These are phyloP conservation scores for Forsythia suspensa DNA, from an alignment of 257 asterid species.

Conservation along the genomic window DNA sequence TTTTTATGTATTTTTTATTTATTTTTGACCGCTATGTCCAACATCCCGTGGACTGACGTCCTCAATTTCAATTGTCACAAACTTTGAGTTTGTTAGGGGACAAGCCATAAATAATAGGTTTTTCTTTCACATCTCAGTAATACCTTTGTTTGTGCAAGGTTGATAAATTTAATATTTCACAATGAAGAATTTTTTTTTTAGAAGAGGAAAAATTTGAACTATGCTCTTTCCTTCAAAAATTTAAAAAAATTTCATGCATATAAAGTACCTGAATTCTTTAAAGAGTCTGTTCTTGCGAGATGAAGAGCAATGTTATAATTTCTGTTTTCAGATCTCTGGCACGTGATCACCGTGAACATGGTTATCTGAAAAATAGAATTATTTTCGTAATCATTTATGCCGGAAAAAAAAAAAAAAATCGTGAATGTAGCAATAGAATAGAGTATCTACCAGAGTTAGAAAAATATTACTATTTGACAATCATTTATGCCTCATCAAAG, in stretches of 20 bases:
- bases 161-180: too few relatives aligned
- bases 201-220: background rate
- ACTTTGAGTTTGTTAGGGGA: too few relatives aligned
- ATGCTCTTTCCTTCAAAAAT: background rate
- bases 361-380: background rate
- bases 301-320: background rate
- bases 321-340: background rate
- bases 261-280: background rate
- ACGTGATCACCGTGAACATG: conserved; percentile 7
- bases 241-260: background rate
- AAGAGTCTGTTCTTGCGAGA: background rate
- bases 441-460: conserved; percentile 4
- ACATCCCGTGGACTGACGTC: too few relatives aligned
- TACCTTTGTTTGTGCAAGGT: too few relatives aligned
- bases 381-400: background rate
- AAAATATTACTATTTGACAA: background rate
- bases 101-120: too few relatives aligned
- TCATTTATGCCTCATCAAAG: too few relatives aligned
- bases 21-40: too few relatives aligned
- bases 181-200: too few relatives aligned
- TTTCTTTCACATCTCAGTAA: too few relatives aligned
- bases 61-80: too few relatives aligned
- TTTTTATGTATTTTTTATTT: too few relatives aligned
- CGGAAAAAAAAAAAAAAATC: background rate
- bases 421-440: conserved; percentile 11